Evolutionary conservation across 2,329 filamentous ascomycete genomes (phyloP).

Genomic region (Trichophyton equinum): DNA sequence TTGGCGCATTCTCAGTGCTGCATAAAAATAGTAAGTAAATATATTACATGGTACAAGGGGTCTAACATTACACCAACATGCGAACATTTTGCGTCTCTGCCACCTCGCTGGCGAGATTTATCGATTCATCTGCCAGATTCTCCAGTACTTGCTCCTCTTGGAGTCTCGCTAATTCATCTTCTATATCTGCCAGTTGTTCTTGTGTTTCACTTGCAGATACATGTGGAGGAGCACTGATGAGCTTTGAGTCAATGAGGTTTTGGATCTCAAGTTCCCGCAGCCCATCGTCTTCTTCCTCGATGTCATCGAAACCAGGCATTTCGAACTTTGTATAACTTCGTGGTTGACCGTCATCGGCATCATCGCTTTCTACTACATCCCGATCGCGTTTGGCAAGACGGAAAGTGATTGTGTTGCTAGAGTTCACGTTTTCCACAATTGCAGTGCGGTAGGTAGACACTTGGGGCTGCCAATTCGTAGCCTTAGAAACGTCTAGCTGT

Average conservation of each 20-base stretch:
- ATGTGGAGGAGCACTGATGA: constrained; percentile 38
- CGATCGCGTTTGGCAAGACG: constrained; percentile 59
- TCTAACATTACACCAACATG: constrained; percentile 24
- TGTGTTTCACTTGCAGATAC: neutral
- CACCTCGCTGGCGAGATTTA: constrained; percentile 17
- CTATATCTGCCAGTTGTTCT: neutral
- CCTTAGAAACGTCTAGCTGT: constrained; percentile 36
- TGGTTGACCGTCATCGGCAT: constrained; percentile 56
- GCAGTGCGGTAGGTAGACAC: constrained; percentile 51
- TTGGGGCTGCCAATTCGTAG: constrained; percentile 35
- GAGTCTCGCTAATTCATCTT: constrained; percentile 7
- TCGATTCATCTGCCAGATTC: constrained; percentile 15
- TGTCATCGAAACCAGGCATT: constrained; percentile 51
- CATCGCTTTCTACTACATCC: constrained; percentile 40
- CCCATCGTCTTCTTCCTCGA: constrained; percentile 46
- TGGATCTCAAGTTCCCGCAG: constrained; percentile 46
- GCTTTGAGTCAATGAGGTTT: constrained; percentile 55
- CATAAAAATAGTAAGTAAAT: neutral
- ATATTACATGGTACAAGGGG: neutral
- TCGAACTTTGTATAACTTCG: constrained; percentile 70
- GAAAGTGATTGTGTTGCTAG: constrained; percentile 46
- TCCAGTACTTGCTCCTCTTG: neutral
- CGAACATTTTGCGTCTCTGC: constrained; percentile 23
- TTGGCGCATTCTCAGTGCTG: neutral
- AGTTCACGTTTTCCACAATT: constrained; percentile 44